Evolutionary conservation across 108 stramenopile species (phyloP), one percentile per base, ranked within the genome.

Genomic region (Epithemia pelagica): DNA sequence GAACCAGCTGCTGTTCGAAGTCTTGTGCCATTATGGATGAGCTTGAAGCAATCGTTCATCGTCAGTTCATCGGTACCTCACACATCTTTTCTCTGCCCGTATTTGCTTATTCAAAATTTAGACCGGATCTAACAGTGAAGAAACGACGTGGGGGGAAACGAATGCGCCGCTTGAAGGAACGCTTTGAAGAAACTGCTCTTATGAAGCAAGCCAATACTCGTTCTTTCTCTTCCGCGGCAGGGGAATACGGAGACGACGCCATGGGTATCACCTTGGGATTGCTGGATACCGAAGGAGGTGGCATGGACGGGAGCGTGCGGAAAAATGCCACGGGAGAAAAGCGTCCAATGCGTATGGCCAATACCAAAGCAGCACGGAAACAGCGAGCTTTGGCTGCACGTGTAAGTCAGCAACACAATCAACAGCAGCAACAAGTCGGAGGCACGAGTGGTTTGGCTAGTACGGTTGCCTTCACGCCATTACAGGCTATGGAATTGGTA

Each of bases 231-330:
- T 66, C 77, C 2, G 79, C 79, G 60, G 74, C 84, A 46, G 91
- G 89, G 55, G 96, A 97, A 76, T 97, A 97, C 61, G 95, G 95
- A 7, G 96, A 97, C 66, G 92, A 91, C 70, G 91, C 90, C 57
- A 97, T 97, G 96, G 96, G 96, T 30, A 75, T 92, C 23, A 86
- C 88, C 22, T 67, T 89, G 59, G 96, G 96, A 28, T 80, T 93
- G 74, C 76, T 97, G 18, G 90, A 87, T 64, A 85, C 85, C 10
- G 73, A 76, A 58, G 86, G 88, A 58, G 87, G 79, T n/a, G 30
- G 10, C 2, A 55, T 22, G 46, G 87, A 73, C 33, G 85, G 84
- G 7, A 77, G 74, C 23, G 72, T 95, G 64, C 78, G 93, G 18
- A 85, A 81, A 55, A 75, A 80, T 28, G 69, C 78, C 0, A 46